Evolutionary conservation across 352 stramenopile species (phyloP).

Genomic region (Globisporangium nunn): DNA sequence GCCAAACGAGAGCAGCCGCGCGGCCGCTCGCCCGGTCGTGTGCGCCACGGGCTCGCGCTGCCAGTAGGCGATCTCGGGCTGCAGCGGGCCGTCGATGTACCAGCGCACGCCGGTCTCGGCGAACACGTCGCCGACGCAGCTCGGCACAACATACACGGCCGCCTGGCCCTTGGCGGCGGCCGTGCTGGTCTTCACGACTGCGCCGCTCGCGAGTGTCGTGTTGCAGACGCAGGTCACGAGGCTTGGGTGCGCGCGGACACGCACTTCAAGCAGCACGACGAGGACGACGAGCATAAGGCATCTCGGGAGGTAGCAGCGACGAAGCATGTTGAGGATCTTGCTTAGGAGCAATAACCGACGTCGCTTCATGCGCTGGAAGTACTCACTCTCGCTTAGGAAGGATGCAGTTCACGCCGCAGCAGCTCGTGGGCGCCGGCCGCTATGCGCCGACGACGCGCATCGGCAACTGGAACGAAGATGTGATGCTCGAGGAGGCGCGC

Average conservation of each 20-base stretch:
- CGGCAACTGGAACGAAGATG: conserved; percentile 88
- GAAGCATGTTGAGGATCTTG: background rate
- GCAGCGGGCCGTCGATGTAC: conserved; percentile 65
- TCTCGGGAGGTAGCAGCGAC: background rate
- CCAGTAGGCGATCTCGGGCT: conserved; percentile 59
- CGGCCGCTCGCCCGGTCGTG: conserved; percentile 40
- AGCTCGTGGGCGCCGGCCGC: conserved; percentile 76
- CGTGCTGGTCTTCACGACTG: conserved; percentile 36
- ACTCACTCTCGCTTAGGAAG: too few species aligned
- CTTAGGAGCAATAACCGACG: too few species aligned
- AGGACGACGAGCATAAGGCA: background rate
- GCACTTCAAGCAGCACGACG: background rate
- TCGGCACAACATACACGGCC: conserved; percentile 47
- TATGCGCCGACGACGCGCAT: conserved; percentile 78
- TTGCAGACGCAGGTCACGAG: conserved; percentile 72
- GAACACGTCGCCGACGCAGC: conserved; percentile 79
- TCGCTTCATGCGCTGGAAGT: background rate
- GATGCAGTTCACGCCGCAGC: conserved; percentile 90
- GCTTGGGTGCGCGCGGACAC: conserved; percentile 33
- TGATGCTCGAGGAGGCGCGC: conserved; percentile 82
- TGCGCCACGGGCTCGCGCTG: conserved; percentile 28
- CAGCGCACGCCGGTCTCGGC: conserved; percentile 72
- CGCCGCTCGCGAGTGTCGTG: conserved; percentile 49
- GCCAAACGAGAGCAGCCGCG: conserved; percentile 58
- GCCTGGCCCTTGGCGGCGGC: conserved; percentile 31